A percentile compares a stretch with the other conserved stretches of the same genome.
Evolutionary conservation across 495 filamentous ascomycete species (phyloP).

Genomic region (Trichoderma gamsii): DNA sequence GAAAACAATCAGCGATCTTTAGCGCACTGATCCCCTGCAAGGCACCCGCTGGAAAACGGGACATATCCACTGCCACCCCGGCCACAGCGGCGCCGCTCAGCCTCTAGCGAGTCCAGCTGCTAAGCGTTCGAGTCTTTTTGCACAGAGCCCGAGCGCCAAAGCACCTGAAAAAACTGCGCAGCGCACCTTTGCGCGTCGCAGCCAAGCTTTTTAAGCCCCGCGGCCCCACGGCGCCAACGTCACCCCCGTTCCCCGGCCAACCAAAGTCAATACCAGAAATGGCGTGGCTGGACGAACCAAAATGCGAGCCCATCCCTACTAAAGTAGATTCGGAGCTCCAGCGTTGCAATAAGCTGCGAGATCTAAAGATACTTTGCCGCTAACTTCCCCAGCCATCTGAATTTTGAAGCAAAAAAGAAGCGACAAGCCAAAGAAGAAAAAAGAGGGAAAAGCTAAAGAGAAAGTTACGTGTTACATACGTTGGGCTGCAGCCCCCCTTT

Average conservation of each 20-base stretch:
- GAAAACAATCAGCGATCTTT: neutral
- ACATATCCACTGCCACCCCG: neutral
- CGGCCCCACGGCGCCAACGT: neutral
- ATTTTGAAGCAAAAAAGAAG: neutral
- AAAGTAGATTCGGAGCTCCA: neutral
- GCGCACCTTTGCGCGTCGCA: neutral
- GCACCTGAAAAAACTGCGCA: neutral
- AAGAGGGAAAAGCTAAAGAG: neutral
- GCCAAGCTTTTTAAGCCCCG: neutral
- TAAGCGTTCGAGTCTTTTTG: neutral
- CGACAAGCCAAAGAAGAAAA: neutral
- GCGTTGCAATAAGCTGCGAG: neutral
- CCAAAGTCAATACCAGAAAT: slow-evolving; percentile 6
- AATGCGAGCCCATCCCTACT: slow-evolving; percentile 1
- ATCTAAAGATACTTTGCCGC: neutral
- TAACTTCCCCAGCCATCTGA: slow-evolving; percentile 8
- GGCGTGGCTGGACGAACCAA: slow-evolving; percentile 10
- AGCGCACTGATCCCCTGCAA: slow-evolving; percentile 2
- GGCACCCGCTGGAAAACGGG: slow-evolving; percentile 3
- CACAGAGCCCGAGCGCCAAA: neutral
- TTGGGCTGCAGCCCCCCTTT: neutral
- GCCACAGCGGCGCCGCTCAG: neutral
- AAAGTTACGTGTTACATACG: neutral
- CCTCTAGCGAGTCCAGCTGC: neutral
- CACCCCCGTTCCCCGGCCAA: neutral